These are phyloP conservation scores for Quercus phellos DNA, from an alignment of 331 rosid species.

Conservation along the genomic window DNA sequence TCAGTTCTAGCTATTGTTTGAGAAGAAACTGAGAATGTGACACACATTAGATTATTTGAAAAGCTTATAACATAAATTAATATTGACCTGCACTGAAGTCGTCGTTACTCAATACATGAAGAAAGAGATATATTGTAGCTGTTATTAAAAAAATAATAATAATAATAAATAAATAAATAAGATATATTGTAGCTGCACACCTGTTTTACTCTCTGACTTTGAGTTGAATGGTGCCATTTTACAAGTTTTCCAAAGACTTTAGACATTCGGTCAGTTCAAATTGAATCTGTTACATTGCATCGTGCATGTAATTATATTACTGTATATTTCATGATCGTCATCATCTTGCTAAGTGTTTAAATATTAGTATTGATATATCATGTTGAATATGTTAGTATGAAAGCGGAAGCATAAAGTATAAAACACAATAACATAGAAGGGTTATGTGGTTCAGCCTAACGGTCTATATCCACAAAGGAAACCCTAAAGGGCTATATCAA, in stretches of 20 bases:
- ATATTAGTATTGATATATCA: no score
- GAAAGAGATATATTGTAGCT: neutral
- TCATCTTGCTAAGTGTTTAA: neutral
- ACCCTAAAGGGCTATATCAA: no score
- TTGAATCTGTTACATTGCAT: neutral
- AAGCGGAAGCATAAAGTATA: no score
- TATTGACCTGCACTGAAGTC: neutral
- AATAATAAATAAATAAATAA: no score
- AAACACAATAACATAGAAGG: no score
- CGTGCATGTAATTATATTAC: neutral
- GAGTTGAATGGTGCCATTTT: neutral
- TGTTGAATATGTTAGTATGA: no score
- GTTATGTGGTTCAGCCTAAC: no score
- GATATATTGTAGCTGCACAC: neutral
- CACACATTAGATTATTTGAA: neutral
- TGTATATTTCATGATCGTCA: neutral
- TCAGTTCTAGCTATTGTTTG: neutral
- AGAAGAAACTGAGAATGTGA: neutral
- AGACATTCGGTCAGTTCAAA: neutral
- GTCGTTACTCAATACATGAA: neutral
- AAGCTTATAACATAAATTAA: neutral
- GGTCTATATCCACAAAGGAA: fast-evolving
- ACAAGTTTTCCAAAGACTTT: neutral
- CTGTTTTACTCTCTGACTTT: neutral
- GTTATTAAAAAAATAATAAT: no score